Base-by-base conservation (phyloP, 306 rosid species). In the Quercus gilva region DNA sequence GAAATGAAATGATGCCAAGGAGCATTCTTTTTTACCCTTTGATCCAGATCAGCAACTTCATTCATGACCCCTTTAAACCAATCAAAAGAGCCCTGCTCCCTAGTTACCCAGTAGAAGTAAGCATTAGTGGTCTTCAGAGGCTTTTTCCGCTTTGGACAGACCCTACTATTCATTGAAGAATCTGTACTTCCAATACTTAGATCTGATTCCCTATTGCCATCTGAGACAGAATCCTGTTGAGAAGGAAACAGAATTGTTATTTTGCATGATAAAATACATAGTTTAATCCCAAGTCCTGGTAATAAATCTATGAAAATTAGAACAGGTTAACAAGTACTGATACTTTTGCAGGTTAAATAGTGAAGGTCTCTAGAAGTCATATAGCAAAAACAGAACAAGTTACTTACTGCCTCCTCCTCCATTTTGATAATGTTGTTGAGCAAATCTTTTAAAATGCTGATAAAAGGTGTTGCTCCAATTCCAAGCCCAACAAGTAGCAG, bases 41-140 rank as follows among this genome's bases (percentile, higher is more conserved):
- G 98, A 90, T 96, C 99, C 76, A 86, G 90, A 69, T 91, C 96
- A 23, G 98, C 97, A 72, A 96, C 92, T 89, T 96, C 99, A 81
- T 96, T 96, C 99, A 96, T 96, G 58, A 96, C 98, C 75, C 98
- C 99, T 88, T 96, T 96, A 84, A 96, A 96, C 99, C 99, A 96
- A 90, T 96, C 99, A 74, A 96, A 96, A 55, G 99, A 96, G 49
- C 99, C 99, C 81, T 96, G 99, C 82, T 96, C 99, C 85, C 98
- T 90, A 43, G 99, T 96, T 63, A 96, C 98, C 99, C 99, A 96
- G 82, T 93, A 96, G 59, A 96, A 96, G 87, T 91, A 93, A 55
- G 99, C 98, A 63, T 96, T 96, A 45, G 98, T 93, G 55, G 99
- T 96, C 86, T 90, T 96, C 80, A 96, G 75, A 73, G 88, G 49